Base-by-base conservation (phyloP, 192 early-diverging fungal species). In the Pilaira anomala region DNA sequence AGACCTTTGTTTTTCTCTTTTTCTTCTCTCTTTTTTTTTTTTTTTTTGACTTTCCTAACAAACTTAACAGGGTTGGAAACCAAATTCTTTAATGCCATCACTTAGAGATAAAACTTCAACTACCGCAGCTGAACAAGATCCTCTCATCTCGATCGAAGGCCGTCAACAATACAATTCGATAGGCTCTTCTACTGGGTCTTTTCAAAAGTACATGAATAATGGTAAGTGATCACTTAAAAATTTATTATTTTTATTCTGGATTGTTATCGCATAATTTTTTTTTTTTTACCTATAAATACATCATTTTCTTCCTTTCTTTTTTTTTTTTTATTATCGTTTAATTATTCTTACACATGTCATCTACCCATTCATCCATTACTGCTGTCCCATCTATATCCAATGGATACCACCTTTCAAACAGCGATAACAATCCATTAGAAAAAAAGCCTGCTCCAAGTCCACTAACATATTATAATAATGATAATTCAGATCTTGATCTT, bases 221-320 rank as follows among this genome's bases (percentile, higher is more conserved):
- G 55, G 56, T 22, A 36, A 36, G 33, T 36, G 6, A 9, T 36
- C 33, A 36, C 33, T 36, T 36, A 1, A 36, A 58, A 58, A 39
- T 24, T 24, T 42, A 12, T 25, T 50, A 26, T 50, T 13, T 9
- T 4, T 13, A 25, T 50, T 26, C 11, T 50, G 18, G n/a, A n/a
- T n/a, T n/a, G n/a, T n/a, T n/a, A n/a, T 13, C 16, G 44, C 44
- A 46, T 46, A 18, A 46, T 50, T 50, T 50, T 50, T 50, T 50
- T 50, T 24, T 19, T 19, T 16, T 30, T 1, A 21, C 24, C 24
- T 30, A 26, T 13, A 53, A 18, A 46, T 13, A 53, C 28, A 53
- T 5, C 13, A 4, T 11, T 53, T 28, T 30, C 51, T 4, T 30
- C 29, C 13, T n/a, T 28, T 16, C 36, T 16, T 33, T 33, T 18